Evolutionary conservation across 306 rosid species (phyloP).

Genomic region (Quercus alba): DNA sequence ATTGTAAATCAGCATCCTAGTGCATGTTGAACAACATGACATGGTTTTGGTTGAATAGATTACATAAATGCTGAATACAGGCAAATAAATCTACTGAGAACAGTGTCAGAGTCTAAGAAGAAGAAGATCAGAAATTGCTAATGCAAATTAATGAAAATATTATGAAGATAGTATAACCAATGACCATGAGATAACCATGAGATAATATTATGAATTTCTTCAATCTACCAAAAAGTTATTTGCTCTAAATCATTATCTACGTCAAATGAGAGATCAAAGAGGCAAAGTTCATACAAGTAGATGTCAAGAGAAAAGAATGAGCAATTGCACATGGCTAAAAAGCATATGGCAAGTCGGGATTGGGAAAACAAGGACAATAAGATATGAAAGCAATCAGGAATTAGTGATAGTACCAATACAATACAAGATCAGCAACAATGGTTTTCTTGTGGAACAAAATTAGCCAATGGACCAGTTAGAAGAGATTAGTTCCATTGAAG

Average conservation of each 20-base stretch:
- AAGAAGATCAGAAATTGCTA: not conserved
- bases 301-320: not conserved
- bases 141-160: too few relatives aligned
- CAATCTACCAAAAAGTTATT: too few relatives aligned
- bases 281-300: not conserved
- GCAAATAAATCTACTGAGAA: not conserved
- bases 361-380: not conserved
- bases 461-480: not conserved
- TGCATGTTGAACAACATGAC: not conserved
- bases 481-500: too few relatives aligned
- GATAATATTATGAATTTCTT: too few relatives aligned
- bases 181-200: too few relatives aligned
- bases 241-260: too few relatives aligned
- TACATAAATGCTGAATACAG: not conserved
- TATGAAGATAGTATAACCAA: too few relatives aligned
- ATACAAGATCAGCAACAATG: not conserved
- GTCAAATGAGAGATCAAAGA: not conserved
- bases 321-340: not conserved
- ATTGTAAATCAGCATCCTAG: not conserved
- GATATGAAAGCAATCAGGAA: conserved; percentile 6
- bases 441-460: not conserved
- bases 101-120: not conserved
- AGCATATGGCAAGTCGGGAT: conserved; percentile 1
- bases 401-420: not conserved
- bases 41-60: not conserved